Percentiles rank a stretch among this genome's conserved stretches.
phyloP scores from a whole-genome alignment of 768 basidiomycete genomes.

The Tricholoma sp. region DNA sequence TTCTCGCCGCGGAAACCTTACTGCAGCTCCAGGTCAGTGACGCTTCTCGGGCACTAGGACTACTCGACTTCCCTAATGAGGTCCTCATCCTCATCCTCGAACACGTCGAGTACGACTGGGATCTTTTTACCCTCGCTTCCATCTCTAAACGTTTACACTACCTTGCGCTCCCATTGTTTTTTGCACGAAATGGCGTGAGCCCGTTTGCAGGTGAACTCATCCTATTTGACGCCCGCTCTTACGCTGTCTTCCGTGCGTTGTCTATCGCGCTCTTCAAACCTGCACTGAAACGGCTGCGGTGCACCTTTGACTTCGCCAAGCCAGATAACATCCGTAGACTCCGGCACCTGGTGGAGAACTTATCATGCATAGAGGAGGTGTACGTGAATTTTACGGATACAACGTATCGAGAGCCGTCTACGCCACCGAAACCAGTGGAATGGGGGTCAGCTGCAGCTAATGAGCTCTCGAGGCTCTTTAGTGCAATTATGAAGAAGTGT shows the following conservation, averaged over 20 bases:
- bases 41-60: background rate
- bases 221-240: conserved; percentile 15
- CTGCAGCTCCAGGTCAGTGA: background rate
- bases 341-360: background rate
- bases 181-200: conserved; percentile 16
- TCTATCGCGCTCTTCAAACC: conserved; percentile 16
- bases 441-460: background rate
- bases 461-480: conserved; percentile 4
- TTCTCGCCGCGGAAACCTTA: background rate
- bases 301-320: conserved; percentile 9
- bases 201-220: conserved; percentile 15
- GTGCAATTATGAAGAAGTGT: conserved; percentile 1
- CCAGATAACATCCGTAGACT: conserved; percentile 4
- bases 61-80: conserved; percentile 25
- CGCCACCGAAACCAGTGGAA: background rate
- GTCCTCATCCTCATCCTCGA: conserved; percentile 17
- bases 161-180: conserved; percentile 21
- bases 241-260: conserved; percentile 13
- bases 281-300: conserved; percentile 9
- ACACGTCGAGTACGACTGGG: conserved; percentile 11
- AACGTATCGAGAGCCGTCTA: background rate
- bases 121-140: conserved; percentile 16
- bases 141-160: conserved; percentile 21
- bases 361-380: conserved; percentile 4
- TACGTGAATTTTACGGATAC: conserved; percentile 7